These are phyloP conservation scores for Zygnema circumcarinatum DNA, from an alignment of 139 green algal genomes.

Conservation along the genomic window DNA sequence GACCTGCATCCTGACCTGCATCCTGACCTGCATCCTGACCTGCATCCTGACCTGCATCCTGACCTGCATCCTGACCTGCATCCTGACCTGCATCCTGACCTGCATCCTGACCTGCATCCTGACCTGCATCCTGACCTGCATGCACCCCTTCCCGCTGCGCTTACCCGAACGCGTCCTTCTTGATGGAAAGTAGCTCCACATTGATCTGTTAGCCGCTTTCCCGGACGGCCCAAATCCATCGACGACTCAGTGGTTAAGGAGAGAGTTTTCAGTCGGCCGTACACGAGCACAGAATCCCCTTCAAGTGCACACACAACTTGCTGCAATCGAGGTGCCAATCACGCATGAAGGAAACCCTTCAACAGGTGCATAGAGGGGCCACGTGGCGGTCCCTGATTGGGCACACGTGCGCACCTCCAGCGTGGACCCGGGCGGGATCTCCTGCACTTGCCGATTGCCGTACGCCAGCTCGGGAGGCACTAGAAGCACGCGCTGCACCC, in stretches of 20 bases:
- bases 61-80: too few species aligned
- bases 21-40: too few species aligned
- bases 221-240: too few species aligned
- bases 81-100: too few species aligned
- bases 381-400: too few species aligned
- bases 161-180: constrained; percentile 58
- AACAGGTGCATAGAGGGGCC: not conserved
- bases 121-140: too few species aligned
- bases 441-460: constrained; percentile 41
- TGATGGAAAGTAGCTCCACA: constrained; percentile 57
- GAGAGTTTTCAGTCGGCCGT: not conserved
- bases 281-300: not conserved
- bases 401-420: constrained; percentile 38
- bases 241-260: not conserved
- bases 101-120: too few species aligned
- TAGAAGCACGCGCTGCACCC: constrained; percentile 31
- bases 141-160: too few species aligned
- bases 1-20: too few species aligned
- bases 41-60: too few species aligned
- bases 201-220: constrained; percentile 54
- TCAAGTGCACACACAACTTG: not conserved
- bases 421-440: constrained; percentile 54
- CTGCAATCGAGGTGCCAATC: not conserved
- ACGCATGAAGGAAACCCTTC: not conserved
- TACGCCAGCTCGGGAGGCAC: constrained; percentile 58